Evolutionary conservation across 2,329 filamentous ascomycete species (phyloP), one percentile per base, ranked within the genome.

Genomic region (Elsinoe arachidis): DNA sequence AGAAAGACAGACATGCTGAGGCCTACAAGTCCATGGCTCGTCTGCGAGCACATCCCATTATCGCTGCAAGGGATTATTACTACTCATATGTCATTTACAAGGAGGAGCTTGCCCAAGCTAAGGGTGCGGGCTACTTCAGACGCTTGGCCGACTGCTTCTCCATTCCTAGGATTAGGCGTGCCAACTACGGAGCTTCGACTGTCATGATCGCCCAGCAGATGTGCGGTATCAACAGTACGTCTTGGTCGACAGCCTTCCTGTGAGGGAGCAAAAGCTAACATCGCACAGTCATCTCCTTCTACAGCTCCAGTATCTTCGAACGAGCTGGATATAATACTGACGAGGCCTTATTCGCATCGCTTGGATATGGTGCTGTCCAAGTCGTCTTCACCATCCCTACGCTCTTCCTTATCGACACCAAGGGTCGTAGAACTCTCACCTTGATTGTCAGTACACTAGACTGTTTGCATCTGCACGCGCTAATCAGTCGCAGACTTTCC

Each of bases 361-460:
- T 77, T 63, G 81, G 81, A 0, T 83, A 82, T 59, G 82, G 82
- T 2, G 68, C 83, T 0, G 73, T 82, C 56, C 82, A 79, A 61
- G 83, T 82, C 61, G 44, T 82, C 49, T 83, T 83, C 61, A 80
- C 80, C 0, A 78, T 76, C 59, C 81, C 81, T 0, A 80, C 81
- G 1, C 69, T 84, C 35, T 83, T 75, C 74, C 80, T 79, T 2
- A 73, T 73, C 53, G 70, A 73, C 52, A 72, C 67, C 12, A 68
- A 67, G 17, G 68, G 69, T 14, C 61, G 69, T 17, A 63, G 68
- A 9, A 56, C 62, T 1, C 62, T 70, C 1, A 60, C 39, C 21
- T 58, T 59, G 9, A 41, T 59, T 14, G 34, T 51, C 33, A 17
- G 46, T 51, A 3, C 34, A 4, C 26, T 3, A 51, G 3, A 4